Percentiles rank a stretch among this genome's conserved stretches.
These are phyloP conservation scores for Didymella keratinophila DNA, from an alignment of 2,329 filamentous ascomycete species.

Conservation along the genomic window DNA sequence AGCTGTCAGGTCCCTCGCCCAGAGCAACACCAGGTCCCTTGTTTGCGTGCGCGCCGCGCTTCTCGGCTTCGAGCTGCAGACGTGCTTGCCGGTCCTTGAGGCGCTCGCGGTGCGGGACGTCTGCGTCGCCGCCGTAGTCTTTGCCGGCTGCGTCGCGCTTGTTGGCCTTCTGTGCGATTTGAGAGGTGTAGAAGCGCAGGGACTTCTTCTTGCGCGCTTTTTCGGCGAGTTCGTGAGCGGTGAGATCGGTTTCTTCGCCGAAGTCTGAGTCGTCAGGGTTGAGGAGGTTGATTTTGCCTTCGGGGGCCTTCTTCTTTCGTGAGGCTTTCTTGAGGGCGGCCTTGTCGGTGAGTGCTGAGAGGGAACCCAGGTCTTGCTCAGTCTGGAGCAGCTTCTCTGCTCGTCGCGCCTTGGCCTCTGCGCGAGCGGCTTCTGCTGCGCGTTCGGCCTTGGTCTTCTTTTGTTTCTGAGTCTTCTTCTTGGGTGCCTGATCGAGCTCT, in stretches of 20 bases:
- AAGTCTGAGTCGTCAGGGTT: constrained; percentile 82
- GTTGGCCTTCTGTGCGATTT: constrained; percentile 93
- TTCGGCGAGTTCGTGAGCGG: constrained; percentile 79
- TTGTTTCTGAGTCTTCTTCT: constrained; percentile 46
- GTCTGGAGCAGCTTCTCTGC: constrained; percentile 63
- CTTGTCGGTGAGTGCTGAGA: constrained; percentile 68
- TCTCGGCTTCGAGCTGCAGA: constrained; percentile 87
- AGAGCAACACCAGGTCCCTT: constrained; percentile 68
- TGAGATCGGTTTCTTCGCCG: constrained; percentile 84
- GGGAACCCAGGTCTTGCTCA: constrained; percentile 76
- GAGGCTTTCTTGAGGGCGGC: constrained; percentile 58
- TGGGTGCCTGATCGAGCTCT: constrained; percentile 41
- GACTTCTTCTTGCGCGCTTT: constrained; percentile 91
- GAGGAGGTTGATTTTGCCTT: constrained; percentile 45
- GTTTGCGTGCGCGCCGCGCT: constrained; percentile 71
- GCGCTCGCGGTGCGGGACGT: constrained; percentile 88
- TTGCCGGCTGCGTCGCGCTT: constrained; percentile 77
- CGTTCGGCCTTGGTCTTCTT: constrained; percentile 60
- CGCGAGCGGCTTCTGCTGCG: constrained; percentile 62
- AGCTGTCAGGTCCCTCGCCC: constrained; percentile 68
- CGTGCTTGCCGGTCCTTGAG: constrained; percentile 84
- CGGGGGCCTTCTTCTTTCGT: constrained; percentile 49
- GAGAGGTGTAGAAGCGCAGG: constrained; percentile 96
- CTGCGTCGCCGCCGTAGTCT: constrained; percentile 78
- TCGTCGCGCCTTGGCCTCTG: constrained; percentile 61